Conservation (phyloP, 129 eudicot genomes). For the Flaveria trinervia region DNA sequence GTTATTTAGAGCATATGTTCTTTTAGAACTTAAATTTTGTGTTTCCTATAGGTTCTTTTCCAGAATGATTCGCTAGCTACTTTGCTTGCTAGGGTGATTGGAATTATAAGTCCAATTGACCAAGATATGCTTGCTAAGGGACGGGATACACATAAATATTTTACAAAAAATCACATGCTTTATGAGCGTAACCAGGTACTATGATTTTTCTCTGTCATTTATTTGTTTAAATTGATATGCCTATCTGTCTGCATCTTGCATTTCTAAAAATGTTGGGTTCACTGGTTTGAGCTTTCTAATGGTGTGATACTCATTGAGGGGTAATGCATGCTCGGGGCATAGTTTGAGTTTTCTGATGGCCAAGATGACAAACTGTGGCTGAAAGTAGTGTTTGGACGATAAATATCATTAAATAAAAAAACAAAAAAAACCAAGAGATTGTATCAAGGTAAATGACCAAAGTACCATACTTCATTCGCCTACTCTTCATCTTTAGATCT, state of each 20-base stretch:
- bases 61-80: conserved; percentile 99
- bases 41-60: conserved; percentile 65
- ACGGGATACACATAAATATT: conserved; percentile 83
- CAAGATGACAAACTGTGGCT: too few species aligned
- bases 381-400: not conserved
- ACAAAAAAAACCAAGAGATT: too few species aligned
- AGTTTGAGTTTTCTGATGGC: not conserved
- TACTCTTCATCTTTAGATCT: too few species aligned
- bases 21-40: conserved; percentile 7
- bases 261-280: not conserved
- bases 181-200: conserved; percentile 67
- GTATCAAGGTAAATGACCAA: too few species aligned
- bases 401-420: too few species aligned
- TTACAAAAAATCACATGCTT: conserved; percentile 95
- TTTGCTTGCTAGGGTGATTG: conserved; percentile 88
- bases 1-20: not conserved
- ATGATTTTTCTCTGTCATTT: not conserved
- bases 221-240: not conserved
- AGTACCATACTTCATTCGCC: too few species aligned
- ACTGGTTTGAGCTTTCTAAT: not conserved
- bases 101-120: conserved; percentile 71
- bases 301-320: not conserved
- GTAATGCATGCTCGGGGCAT: not conserved
- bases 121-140: conserved; percentile 91
- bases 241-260: not conserved